phyloP scores from a whole-genome alignment of 805 yeast species.

The Kuraishia capsulata region DNA sequence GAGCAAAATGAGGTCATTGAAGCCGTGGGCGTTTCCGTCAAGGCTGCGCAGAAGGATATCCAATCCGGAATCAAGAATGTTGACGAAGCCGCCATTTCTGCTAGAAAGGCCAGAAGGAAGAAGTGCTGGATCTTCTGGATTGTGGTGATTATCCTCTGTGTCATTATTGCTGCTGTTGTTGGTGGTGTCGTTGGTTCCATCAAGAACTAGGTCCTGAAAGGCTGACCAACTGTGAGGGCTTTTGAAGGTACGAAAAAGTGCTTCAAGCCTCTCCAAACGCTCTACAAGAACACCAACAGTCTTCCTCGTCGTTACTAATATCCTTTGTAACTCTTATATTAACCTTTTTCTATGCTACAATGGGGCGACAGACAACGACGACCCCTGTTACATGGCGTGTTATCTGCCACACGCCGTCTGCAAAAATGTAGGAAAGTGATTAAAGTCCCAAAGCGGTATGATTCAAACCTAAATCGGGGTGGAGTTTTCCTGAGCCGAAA shows the following conservation, averaged over 20 bases:
- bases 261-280: neutral
- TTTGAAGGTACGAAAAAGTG: neutral
- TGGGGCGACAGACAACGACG: too few species aligned
- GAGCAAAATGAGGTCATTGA: slow-evolving; percentile 89
- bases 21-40: slow-evolving; percentile 73
- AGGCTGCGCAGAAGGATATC: slow-evolving; percentile 78
- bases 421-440: slow-evolving; percentile 5
- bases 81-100: slow-evolving; percentile 78
- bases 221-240: too few species aligned
- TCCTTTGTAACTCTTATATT: too few species aligned
- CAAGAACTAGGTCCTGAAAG: neutral
- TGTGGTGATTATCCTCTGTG: slow-evolving; percentile 44
- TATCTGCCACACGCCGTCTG: too few species aligned
- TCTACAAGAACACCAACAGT: slow-evolving; percentile 1
- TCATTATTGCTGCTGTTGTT: slow-evolving; percentile 63
- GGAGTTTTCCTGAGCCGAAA: slow-evolving; percentile 4
- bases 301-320: too few species aligned
- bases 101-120: slow-evolving; percentile 85
- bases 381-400: too few species aligned
- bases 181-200: slow-evolving; percentile 35
- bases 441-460: slow-evolving; percentile 1
- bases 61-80: slow-evolving; percentile 95
- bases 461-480: slow-evolving; percentile 2
- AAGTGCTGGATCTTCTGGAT: slow-evolving; percentile 79
- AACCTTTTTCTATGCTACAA: too few species aligned